A percentile compares a stretch with the other conserved stretches of the same genome.
Conservation (phyloP, 2,329 filamentous ascomycete genomes). For the Penicillium griseofulvum region DNA sequence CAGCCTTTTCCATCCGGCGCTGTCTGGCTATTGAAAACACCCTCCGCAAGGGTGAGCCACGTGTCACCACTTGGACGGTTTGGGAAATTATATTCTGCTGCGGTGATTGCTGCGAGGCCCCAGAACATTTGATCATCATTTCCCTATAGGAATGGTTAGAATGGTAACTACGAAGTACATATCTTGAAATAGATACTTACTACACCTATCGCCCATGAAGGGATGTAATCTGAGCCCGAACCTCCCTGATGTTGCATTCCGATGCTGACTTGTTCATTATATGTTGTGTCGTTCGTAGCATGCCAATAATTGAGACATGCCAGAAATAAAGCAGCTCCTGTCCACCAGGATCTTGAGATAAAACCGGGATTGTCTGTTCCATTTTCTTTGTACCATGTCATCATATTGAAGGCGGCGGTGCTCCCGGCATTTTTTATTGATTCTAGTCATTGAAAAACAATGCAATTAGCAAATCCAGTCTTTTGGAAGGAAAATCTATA, state of each 20-base stretch:
- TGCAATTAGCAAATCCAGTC: not conserved
- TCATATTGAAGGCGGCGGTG: conserved; percentile 47
- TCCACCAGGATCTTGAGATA: conserved; percentile 73
- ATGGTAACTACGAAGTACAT: conserved; percentile 28
- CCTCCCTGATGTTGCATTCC: conserved; percentile 28
- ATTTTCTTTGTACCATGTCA: conserved; percentile 53
- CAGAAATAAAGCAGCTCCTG: conserved; percentile 67
- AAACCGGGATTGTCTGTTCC: conserved; percentile 50
- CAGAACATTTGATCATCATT: conserved; percentile 9
- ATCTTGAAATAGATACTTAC: conserved; percentile 45
- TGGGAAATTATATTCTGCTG: conserved; percentile 1
- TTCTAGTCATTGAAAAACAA: not conserved
- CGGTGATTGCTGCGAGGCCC: conserved; percentile 1
- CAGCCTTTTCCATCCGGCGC: not conserved
- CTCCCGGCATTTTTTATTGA: conserved; percentile 44
- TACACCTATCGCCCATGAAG: not conserved
- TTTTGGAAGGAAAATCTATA: not conserved
- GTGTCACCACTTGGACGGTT: conserved; percentile 1
- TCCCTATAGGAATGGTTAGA: not conserved
- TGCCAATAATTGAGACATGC: conserved; percentile 68
- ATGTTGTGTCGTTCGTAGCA: conserved; percentile 61
- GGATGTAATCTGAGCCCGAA: not conserved
- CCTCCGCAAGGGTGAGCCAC: conserved; percentile 1
- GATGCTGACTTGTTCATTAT: conserved; percentile 56
- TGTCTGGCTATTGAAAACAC: not conserved